Percentiles rank a stretch among this genome's conserved stretches.
Evolutionary conservation across 2,329 filamentous ascomycete species (phyloP).

Genomic region (Fusarium keratoplasticum): DNA sequence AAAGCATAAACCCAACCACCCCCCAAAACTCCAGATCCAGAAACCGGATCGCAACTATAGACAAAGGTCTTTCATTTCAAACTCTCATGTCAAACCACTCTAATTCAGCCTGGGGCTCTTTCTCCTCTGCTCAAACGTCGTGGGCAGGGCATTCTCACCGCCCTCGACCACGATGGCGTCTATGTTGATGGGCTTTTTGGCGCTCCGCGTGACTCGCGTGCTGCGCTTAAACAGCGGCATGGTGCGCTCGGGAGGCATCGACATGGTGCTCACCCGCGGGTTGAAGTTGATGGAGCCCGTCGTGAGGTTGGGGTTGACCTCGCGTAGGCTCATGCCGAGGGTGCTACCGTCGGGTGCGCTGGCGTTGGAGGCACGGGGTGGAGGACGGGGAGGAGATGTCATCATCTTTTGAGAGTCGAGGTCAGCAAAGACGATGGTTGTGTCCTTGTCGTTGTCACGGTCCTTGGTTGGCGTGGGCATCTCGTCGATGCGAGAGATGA

Average conservation of each 20-base stretch:
- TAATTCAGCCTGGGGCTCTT: conserved; percentile 66
- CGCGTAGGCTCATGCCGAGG: conserved; percentile 61
- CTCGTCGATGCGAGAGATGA: conserved; percentile 57
- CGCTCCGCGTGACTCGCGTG: conserved; percentile 50
- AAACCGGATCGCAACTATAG: neutral
- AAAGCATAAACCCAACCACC: conserved; percentile 7
- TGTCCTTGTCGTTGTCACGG: conserved; percentile 48
- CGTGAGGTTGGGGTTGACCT: conserved; percentile 64
- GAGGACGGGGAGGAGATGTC: conserved; percentile 48
- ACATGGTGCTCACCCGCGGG: conserved; percentile 55
- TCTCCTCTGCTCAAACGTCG: conserved; percentile 61
- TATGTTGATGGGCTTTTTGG: conserved; percentile 44
- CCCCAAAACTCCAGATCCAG: conserved; percentile 31
- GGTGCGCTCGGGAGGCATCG: conserved; percentile 56
- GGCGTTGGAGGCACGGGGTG: conserved; percentile 44
- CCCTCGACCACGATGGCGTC: conserved; percentile 55
- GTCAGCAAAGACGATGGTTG: conserved; percentile 58
- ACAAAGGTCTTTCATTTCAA: neutral
- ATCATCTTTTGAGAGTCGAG: conserved; percentile 44
- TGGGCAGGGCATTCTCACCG: conserved; percentile 63
- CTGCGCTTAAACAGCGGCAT: conserved; percentile 62
- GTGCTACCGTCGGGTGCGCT: conserved; percentile 46
- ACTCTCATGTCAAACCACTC: neutral
- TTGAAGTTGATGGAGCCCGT: conserved; percentile 55
- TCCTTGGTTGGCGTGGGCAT: conserved; percentile 36